Conservation (phyloP, 2,329 filamentous ascomycete species). For the Fusarium pseudoanthophilum region DNA sequence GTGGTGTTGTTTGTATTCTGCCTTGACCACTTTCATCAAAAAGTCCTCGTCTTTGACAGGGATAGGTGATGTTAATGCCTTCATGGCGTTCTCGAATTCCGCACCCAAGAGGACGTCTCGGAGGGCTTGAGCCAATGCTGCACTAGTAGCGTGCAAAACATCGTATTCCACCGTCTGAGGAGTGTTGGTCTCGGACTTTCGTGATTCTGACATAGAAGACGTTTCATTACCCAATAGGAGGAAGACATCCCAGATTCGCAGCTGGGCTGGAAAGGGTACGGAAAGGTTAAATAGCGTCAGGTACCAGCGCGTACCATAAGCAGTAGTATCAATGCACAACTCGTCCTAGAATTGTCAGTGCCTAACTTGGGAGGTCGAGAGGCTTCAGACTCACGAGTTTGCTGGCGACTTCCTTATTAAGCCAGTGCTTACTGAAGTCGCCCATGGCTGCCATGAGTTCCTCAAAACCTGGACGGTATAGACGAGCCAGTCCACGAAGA, state of each 20-base stretch:
- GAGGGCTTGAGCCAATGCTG: conserved; percentile 90
- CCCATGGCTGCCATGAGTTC: conserved; percentile 87
- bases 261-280: conserved; percentile 91
- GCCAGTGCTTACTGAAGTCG: conserved; percentile 88
- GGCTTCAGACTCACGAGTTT: conserved; percentile 73
- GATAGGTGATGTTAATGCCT: conserved; percentile 92
- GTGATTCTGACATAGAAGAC: conserved; percentile 15
- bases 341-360: conserved; percentile 65
- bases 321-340: conserved; percentile 83
- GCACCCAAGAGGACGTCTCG: conserved; percentile 88
- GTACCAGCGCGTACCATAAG: conserved; percentile 98
- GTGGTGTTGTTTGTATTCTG: conserved; percentile 81
- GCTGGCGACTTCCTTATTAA: conserved; percentile 80
- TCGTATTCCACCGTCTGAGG: conserved; percentile 70
- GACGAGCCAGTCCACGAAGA: conserved; percentile 82
- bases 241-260: conserved; percentile 98
- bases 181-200: conserved; percentile 34
- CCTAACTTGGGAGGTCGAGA: not conserved
- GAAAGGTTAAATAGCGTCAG: conserved; percentile 97
- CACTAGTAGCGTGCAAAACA: conserved; percentile 87
- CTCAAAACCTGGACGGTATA: conserved; percentile 86
- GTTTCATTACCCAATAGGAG: conserved; percentile 78
- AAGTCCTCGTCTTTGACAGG: conserved; percentile 94
- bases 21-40: conserved; percentile 87
- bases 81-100: conserved; percentile 99